phyloP scores from a whole-genome alignment of 768 basidiomycete genomes.

The Dacryopinax primogenitus region DNA sequence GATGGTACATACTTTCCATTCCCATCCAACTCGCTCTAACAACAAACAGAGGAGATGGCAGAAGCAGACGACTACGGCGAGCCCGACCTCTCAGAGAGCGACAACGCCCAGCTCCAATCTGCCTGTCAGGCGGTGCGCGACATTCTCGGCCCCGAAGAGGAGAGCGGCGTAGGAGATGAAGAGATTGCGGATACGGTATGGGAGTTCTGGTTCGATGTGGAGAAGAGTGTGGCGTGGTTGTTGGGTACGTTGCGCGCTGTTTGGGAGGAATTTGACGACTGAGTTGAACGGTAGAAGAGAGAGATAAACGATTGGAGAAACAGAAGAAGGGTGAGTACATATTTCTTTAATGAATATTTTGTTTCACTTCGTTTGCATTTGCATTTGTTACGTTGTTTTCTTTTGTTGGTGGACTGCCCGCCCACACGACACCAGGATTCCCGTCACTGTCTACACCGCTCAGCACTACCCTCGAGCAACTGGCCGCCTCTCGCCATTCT shows the following conservation, averaged over 20 bases:
- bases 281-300: constrained; percentile 49
- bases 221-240: constrained; percentile 61
- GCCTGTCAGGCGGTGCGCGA: constrained; percentile 55
- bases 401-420: constrained; percentile 13
- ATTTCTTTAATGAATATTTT: constrained; percentile 17
- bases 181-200: constrained; percentile 71
- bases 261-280: constrained; percentile 6
- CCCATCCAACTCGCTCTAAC: neutral
- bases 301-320: constrained; percentile 44
- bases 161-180: constrained; percentile 56
- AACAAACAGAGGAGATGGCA: constrained; percentile 59
- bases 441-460: neutral
- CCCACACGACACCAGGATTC: constrained; percentile 10
- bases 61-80: constrained; percentile 40
- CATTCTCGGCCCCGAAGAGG: constrained; percentile 51
- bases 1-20: constrained; percentile 23
- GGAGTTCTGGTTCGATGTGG: constrained; percentile 77
- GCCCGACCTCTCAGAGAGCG: constrained; percentile 42
- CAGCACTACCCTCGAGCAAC: neutral
- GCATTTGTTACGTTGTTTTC: constrained; percentile 11
- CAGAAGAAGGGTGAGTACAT: constrained; percentile 84
- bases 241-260: constrained; percentile 40
- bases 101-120: constrained; percentile 47
- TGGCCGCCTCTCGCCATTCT: neutral
- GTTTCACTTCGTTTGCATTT: constrained; percentile 22